Conservation (phyloP, 306 rosid species). For the Vicia villosa region DNA sequence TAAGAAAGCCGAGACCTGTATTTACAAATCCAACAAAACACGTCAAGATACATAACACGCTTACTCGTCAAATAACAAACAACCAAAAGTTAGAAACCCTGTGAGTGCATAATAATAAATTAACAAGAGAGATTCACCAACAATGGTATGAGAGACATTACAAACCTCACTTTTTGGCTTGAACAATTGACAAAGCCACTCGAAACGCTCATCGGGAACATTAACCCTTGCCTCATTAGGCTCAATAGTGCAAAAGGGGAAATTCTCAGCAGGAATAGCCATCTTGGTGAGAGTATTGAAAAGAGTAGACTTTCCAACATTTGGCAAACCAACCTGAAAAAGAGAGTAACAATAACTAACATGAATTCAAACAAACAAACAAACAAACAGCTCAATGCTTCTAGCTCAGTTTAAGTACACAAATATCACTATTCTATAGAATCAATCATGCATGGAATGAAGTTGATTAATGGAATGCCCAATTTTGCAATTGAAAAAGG, state of each 20-base stretch:
- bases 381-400: background rate
- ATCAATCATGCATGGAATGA: background rate
- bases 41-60: background rate
- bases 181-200: slow-evolving; percentile 89
- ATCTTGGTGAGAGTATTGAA: slow-evolving; percentile 91
- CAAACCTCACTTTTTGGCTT: slow-evolving; percentile 96
- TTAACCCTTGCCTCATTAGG: slow-evolving; percentile 97
- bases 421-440: slow-evolving; percentile 2
- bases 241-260: slow-evolving; percentile 98
- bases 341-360: slow-evolving; percentile 24
- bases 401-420: slow-evolving; percentile 18
- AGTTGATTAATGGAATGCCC: background rate
- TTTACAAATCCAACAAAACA: slow-evolving; percentile 17
- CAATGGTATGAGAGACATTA: slow-evolving; percentile 20
- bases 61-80: slow-evolving; percentile 21
- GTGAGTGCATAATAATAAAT: background rate
- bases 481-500: slow-evolving; percentile 6
- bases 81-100: background rate
- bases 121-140: slow-evolving; percentile 1
- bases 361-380: background rate
- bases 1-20: slow-evolving; percentile 86
- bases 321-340: slow-evolving; percentile 94
- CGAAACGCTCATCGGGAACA: slow-evolving; percentile 92
- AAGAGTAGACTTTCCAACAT: slow-evolving; percentile 98
- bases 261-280: slow-evolving; percentile 95